Evolutionary conservation across 1,139 yeast genomes (phyloP).

Genomic region (Kodamaea alishanica): DNA sequence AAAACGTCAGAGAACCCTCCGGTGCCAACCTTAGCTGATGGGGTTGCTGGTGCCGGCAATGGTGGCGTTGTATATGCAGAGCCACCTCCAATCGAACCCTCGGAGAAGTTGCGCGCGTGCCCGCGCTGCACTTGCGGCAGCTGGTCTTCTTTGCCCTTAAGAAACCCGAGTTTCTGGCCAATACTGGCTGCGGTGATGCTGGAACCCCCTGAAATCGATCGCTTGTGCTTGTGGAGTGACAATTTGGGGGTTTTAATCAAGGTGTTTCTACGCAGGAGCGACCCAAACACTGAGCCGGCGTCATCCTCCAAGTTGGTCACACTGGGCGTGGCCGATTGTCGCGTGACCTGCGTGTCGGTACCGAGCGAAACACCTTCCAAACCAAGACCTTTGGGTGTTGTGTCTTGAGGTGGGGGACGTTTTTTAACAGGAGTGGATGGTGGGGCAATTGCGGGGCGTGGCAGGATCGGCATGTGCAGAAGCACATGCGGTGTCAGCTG

Average conservation of each 20-base stretch:
- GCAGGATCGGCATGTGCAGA: constrained; percentile 14
- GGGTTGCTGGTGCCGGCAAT: constrained; percentile 21
- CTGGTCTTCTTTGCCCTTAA: constrained; percentile 23
- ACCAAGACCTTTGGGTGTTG: constrained; percentile 37
- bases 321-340: constrained; percentile 25
- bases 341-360: too few species aligned
- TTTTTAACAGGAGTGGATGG: constrained; percentile 22
- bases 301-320: constrained; percentile 38
- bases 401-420: constrained; percentile 13
- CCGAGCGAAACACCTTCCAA: constrained; percentile 36
- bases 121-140: constrained; percentile 10
- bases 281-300: constrained; percentile 6
- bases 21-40: too few species aligned
- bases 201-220: constrained; percentile 42
- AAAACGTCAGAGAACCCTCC: too few species aligned
- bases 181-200: constrained; percentile 13
- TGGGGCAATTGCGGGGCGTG: constrained; percentile 38
- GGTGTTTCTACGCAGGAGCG: constrained; percentile 27
- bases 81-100: constrained; percentile 34
- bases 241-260: constrained; percentile 31
- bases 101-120: constrained; percentile 43
- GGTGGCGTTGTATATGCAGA: constrained; percentile 47
- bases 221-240: constrained; percentile 36
- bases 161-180: constrained; percentile 32
- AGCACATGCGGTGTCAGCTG: constrained; percentile 16